A percentile compares a stretch with the other conserved stretches of the same genome.
These are phyloP conservation scores for Lactarius hatsudake DNA, from an alignment of 768 basidiomycete species.

Conservation along the genomic window DNA sequence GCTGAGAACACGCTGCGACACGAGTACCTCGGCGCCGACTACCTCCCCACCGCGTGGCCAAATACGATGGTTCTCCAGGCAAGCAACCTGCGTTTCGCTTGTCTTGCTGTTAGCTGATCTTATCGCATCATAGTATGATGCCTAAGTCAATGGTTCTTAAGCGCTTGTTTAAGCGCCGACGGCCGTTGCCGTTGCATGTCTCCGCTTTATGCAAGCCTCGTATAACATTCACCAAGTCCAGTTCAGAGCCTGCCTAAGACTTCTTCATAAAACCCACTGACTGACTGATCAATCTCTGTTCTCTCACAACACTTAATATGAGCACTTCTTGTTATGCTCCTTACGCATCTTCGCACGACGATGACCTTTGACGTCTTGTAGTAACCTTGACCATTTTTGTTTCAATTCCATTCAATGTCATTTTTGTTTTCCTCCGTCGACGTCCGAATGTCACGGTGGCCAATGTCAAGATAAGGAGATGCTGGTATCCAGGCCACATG, in stretches of 20 bases:
- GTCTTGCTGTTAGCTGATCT: neutral
- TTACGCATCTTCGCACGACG: neutral
- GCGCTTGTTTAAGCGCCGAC: neutral
- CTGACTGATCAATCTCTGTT: neutral
- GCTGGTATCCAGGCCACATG: neutral
- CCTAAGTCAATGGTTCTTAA: neutral
- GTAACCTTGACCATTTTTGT: neutral
- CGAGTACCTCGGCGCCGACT: constrained; percentile 53
- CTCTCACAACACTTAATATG: neutral
- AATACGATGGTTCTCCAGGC: constrained; percentile 61
- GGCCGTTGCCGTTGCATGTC: neutral
- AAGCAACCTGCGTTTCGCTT: constrained; percentile 21
- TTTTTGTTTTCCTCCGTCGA: neutral
- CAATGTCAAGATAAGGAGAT: neutral
- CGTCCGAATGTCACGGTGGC: too few relatives aligned
- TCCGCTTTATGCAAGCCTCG: neutral
- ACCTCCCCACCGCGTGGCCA: constrained; percentile 63
- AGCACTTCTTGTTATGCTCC: neutral
- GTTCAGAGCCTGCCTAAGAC: neutral
- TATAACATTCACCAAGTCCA: neutral
- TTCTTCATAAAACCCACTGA: neutral
- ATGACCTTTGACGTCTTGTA: neutral
- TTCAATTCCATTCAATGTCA: neutral
- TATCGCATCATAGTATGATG: constrained; percentile 11
- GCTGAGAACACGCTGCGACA: constrained; percentile 46